A percentile compares a stretch with the other conserved stretches of the same genome.
Evolutionary conservation across 1,284 basidiomycete species (phyloP).

Genomic region (Sporisorium exsertum): DNA sequence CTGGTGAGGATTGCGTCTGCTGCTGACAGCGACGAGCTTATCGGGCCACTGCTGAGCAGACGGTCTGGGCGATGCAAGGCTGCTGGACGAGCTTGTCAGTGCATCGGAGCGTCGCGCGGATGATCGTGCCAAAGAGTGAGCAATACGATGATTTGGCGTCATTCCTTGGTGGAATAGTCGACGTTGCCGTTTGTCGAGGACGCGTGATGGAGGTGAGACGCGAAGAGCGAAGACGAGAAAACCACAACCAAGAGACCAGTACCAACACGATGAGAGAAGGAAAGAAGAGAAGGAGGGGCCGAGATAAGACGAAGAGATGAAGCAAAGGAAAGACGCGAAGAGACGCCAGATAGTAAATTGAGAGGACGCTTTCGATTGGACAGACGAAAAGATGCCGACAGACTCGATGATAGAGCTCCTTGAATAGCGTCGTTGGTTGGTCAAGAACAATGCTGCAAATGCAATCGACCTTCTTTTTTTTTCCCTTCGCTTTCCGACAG

Average conservation of each 20-base stretch:
- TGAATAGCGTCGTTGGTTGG: no score
- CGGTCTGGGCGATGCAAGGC: conserved; percentile 18
- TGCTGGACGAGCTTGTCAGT: conserved; percentile 8
- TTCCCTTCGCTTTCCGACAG: not conserved
- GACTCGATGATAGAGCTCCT: no score
- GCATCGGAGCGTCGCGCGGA: conserved; percentile 12
- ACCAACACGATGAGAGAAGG: conserved; percentile 1
- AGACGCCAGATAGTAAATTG: not conserved
- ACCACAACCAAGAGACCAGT: conserved; percentile 4
- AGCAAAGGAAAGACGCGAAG: not conserved
- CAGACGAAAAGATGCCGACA: not conserved
- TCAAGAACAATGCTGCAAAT: not conserved
- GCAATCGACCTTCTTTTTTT: not conserved
- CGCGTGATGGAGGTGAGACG: not conserved
- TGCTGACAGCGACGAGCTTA: not conserved
- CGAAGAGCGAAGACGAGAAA: not conserved
- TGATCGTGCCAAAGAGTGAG: conserved; percentile 24
- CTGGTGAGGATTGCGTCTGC: conserved; percentile 15
- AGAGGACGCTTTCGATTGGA: not conserved
- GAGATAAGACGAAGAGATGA: not conserved
- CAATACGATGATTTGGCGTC: conserved; percentile 22
- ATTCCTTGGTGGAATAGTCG: conserved; percentile 16
- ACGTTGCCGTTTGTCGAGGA: not conserved
- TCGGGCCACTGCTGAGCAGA: not conserved
- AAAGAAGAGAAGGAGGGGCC: not conserved